These are phyloP conservation scores for Leccinum subtestaceum DNA, from an alignment of 768 basidiomycete genomes.

Conservation along the genomic window DNA sequence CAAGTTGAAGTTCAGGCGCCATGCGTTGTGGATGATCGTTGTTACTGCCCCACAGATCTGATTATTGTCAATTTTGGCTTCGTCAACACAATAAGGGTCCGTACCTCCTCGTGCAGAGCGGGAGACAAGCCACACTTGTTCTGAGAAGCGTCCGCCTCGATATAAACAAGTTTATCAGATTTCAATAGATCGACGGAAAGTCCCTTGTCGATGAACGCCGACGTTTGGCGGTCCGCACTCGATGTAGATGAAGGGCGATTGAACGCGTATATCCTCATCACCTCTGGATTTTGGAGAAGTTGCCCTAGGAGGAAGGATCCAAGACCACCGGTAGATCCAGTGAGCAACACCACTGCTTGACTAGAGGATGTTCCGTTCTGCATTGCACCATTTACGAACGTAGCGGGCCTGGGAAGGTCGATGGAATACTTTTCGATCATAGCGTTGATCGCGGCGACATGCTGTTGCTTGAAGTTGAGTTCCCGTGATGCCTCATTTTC, in stretches of 20 bases:
- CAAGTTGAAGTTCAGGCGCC: slow-evolving; percentile 39
- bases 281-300: slow-evolving; percentile 22
- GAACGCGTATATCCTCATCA: slow-evolving; percentile 32
- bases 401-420: background rate
- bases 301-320: slow-evolving; percentile 36
- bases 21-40: slow-evolving; percentile 26
- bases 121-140: slow-evolving; percentile 28
- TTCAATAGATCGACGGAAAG: slow-evolving; percentile 30
- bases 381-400: background rate
- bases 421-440: slow-evolving; percentile 24
- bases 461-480: background rate
- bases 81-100: too few relatives aligned
- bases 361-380: background rate
- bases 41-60: slow-evolving; percentile 25
- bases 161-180: slow-evolving; percentile 32
- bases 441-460: slow-evolving; percentile 25
- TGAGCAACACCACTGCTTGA: slow-evolving; percentile 20
- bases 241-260: slow-evolving; percentile 24
- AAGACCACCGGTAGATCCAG: slow-evolving; percentile 43
- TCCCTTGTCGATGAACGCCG: slow-evolving; percentile 34
- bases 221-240: slow-evolving; percentile 27
- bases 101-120: slow-evolving; percentile 31
- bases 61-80: background rate
- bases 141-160: slow-evolving; percentile 37
- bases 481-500: background rate